Evolutionary conservation across 441 rosid species (phyloP), one percentile per base, ranked within the genome.

Genomic region (Kokia cookei): DNA sequence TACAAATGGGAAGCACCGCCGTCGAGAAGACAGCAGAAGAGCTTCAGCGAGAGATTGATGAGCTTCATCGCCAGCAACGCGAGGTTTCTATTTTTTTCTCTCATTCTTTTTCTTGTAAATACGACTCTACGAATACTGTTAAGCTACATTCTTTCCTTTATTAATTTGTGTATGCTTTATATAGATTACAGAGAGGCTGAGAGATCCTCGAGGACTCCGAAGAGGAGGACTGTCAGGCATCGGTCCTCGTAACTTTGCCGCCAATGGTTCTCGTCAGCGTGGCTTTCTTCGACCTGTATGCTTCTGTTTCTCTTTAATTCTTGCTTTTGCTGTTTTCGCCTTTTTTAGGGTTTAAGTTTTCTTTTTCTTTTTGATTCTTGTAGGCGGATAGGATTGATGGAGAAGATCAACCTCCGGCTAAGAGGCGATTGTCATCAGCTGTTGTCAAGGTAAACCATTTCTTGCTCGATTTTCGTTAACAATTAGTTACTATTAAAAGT

Each of bases 171-270:
- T 19, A n/a, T 51, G 64, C 12, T 73, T 64, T 73, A 35, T 65
- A 68, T 76, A 94, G 99, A 93, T 95, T 74, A 89, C 94, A 9
- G 96, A 93, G 88, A 85, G 98, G 77, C 86, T 95, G 65, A 87
- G 94, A 65, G 94, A 93, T 85, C 99, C 98, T 74, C 86, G 98
- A 35, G 99, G 99, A 27, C 84, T 93, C n/a, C 96, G 98, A 15
- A 80, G 98, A 15, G 98, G 99, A 57, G 89, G 86, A 17, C 69
- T 83, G 32, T 2, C 84, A 8, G 76, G 84, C 12, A 72, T 81
- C 43, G 90, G 79, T 24, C 90, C 93, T 80, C 89, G 98, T 6
- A 86, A 83, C 73, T 82, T 78, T 17, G 87, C 89, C 26, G 78
- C 84, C 55, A 87, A 83, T 64, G 95, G 94, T 68, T 81, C 75